Evolutionary conservation across 2,329 filamentous ascomycete genomes (phyloP).

Genomic region (Xylaria sp.): DNA sequence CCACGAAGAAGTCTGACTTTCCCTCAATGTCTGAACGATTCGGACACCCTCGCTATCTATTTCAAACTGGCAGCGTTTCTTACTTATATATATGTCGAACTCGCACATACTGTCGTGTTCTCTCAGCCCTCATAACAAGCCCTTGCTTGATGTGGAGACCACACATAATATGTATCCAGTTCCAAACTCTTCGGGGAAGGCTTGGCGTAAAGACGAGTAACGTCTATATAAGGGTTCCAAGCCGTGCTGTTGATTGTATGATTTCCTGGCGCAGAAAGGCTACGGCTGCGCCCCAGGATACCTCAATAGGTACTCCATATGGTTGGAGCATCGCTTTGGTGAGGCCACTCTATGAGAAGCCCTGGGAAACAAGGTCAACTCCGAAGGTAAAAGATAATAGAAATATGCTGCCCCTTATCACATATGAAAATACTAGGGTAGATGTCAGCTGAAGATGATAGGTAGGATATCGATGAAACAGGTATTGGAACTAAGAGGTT

Average conservation of each 20-base stretch:
- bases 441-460: no score
- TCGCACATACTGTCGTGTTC: background rate
- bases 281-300: background rate
- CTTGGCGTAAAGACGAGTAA: background rate
- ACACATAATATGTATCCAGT: no score
- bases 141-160: no score
- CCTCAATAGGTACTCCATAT: background rate
- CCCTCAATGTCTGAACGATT: conserved; percentile 57
- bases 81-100: background rate
- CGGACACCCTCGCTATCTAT: conserved; percentile 74
- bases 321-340: background rate
- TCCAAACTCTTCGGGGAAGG: background rate
- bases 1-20: conserved; percentile 57
- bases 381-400: background rate
- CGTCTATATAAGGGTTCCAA: background rate
- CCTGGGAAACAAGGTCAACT: background rate
- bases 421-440: no score
- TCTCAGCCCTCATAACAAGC: no score
- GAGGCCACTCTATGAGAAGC: no score
- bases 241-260: background rate
- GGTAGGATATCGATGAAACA: no score
- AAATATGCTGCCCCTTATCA: no score
- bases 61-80: conserved; percentile 54
- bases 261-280: background rate
- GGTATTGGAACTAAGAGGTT: no score